A percentile compares a stretch with the other conserved stretches of the same genome.
Evolutionary conservation across 192 early-diverging fungal genomes (phyloP).

Genomic region (Spizellomyces punctatus): DNA sequence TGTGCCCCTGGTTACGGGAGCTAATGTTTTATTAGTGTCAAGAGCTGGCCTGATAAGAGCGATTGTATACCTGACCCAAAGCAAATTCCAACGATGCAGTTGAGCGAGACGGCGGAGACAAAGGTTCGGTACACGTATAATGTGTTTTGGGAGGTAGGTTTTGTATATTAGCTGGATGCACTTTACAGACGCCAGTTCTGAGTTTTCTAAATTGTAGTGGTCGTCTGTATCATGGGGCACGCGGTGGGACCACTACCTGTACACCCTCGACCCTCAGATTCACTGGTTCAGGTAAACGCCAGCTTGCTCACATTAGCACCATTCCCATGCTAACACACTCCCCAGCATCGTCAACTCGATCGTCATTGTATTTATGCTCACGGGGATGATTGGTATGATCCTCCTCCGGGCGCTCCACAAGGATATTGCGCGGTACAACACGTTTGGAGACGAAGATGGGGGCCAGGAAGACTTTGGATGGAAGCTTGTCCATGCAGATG

Average conservation of each 20-base stretch:
- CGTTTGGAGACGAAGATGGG: conserved; percentile 48
- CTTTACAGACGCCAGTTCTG: not conserved
- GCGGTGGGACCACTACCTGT: conserved; percentile 63
- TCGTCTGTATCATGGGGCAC: conserved; percentile 52
- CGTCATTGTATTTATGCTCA: conserved; percentile 58
- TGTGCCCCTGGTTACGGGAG: too few relatives aligned
- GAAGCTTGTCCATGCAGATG: conserved; percentile 69
- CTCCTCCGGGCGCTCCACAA: conserved; percentile 59
- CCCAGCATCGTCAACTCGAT: conserved; percentile 59
- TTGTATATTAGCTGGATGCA: not conserved
- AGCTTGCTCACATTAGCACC: not conserved
- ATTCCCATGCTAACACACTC: not conserved
- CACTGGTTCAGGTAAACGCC: conserved; percentile 57
- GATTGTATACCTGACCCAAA: not conserved
- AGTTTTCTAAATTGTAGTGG: conserved; percentile 13
- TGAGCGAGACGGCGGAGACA: conserved; percentile 12
- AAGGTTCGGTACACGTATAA: conserved; percentile 53
- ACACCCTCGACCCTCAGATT: conserved; percentile 53
- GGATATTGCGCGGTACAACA: conserved; percentile 64
- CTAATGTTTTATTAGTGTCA: conserved; percentile 32
- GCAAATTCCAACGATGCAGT: not conserved
- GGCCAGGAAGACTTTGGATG: conserved; percentile 67
- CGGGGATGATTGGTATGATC: conserved; percentile 64
- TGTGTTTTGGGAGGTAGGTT: conserved; percentile 49
- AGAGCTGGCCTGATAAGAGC: conserved; percentile 25